Evolutionary conservation across 1,284 basidiomycete species (phyloP), one percentile per base, ranked within the genome.

Genomic region (Boletus sp.): DNA sequence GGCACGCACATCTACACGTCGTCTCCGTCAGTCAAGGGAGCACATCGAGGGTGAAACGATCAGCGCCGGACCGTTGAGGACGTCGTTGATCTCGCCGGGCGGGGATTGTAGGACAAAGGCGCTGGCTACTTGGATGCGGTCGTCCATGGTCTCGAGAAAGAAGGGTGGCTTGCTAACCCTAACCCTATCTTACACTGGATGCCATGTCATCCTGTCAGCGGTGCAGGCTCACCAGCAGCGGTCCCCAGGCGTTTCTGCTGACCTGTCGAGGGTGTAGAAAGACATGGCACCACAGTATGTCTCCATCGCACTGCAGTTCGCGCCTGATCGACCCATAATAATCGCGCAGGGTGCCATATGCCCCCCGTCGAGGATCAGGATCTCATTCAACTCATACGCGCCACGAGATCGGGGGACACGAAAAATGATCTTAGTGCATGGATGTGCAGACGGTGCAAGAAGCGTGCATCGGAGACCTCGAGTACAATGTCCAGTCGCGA

Each of bases 41-140:
- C 20, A 34, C 2, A 30, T 41, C 33, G 25, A 34, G 23, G n/a
- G 14, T 4, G 9, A n/a, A 17, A 7, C 27, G 8, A 8, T 12
- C 10, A 14, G 30, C 45, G 17, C 70, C n/a, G 58, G 54, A 89
- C 89, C 91, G 62, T 91, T 92, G 50, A 95, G 77, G 22, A 95
- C 91, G 71, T 95, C 93, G 66, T 94, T 95, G 59, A 95, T 93
- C 72, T 97, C 90, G 45, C 94, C 94, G 0, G 94, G 94, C 12
- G 94, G 94, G 1, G 90, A 83, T 66, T 95, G 93, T 2, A 91
- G 76, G 27, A 97, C 74, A 60, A 96, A 91, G 43, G 73, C 73
- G 14, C 86, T 83, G 8, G 88, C 92, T 10, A 78, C 76, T 60
- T 81, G 72, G 41, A 89, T 80, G 23, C 83, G 80, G 59, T 84